Evolutionary conservation across 2,329 filamentous ascomycete species (phyloP), one percentile per base, ranked within the genome.

Genomic region (Verticillium nonalfalfae): DNA sequence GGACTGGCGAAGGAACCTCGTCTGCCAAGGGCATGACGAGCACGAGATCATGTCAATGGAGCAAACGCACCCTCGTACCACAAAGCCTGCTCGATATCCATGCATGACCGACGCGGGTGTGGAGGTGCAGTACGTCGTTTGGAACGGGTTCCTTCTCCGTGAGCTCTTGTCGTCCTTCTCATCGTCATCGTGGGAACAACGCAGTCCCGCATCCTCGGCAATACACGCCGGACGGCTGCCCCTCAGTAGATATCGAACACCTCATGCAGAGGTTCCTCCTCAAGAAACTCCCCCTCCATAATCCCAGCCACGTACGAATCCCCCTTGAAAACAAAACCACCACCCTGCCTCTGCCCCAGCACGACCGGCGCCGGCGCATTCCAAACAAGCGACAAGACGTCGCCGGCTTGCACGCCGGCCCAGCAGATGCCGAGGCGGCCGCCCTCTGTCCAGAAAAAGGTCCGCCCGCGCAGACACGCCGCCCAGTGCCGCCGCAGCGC

Each of bases 291-390:
- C 7, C 65, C 66, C 36, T 59, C 34, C 66, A 68, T 68, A 26
- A 67, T 66, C 4, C 66, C 63, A 35, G 66, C 64, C 4, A 67
- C 62, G 57, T 68, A 64, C 6, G 65, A 60, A 40, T 67, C 66
- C 15, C 64, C 66, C 10, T 63, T 34, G 38, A 65, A 67, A 2
- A 33, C 26, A 56, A 64, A 63, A 2, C 56, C 60, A 3, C 50
- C 50, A 4, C 45, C 52, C 10, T 11, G 14, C 5, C 56, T 36
- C 13, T 56, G 31, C 21, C 60, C 57, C 34, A 67, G 38, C 21
- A 66, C 21, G 26, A 67, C 62, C 1, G 66, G 66, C 13, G 62
- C 36, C 31, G 33, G 39, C 2, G 64, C 58, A 10, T 60, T 63
- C 65, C 62, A 64, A 18, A 67, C 39, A 10, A 66, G 26, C 1